A percentile compares a stretch with the other conserved stretches of the same genome.
Conservation (phyloP, 2,329 filamentous ascomycete genomes). For the Thielaviopsis euricoi region DNA sequence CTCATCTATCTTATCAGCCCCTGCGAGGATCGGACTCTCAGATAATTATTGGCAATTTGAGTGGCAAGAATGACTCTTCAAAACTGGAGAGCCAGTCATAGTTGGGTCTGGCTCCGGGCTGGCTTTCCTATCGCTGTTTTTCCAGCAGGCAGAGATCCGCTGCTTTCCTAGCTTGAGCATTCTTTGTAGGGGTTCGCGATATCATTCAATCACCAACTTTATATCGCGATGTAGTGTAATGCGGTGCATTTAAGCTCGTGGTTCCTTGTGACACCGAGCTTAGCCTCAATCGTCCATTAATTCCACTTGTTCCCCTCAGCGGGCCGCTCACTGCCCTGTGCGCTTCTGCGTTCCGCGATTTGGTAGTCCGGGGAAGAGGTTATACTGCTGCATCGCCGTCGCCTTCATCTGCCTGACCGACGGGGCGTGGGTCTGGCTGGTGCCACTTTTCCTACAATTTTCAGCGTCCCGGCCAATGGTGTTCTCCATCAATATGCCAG, state of each 20-base stretch:
- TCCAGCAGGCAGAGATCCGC: too few species aligned
- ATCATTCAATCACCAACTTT: too few species aligned
- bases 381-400: not conserved
- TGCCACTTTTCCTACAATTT: too few species aligned
- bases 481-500: too few species aligned
- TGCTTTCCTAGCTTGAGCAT: too few species aligned
- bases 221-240: too few species aligned
- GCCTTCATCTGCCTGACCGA: not conserved
- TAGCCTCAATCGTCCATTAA: not conserved
- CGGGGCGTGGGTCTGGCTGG: not conserved
- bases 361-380: not conserved
- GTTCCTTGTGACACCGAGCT: slow-evolving; percentile 1
- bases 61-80: not conserved
- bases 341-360: not conserved
- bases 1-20: not conserved
- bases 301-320: not conserved
- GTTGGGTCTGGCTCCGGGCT: too few species aligned
- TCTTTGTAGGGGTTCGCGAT: too few species aligned
- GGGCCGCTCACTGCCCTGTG: slow-evolving; percentile 3
- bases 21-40: too few species aligned
- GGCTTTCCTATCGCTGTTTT: too few species aligned
- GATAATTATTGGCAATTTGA: not conserved
- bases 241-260: not conserved
- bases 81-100: not conserved
- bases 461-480: not conserved